These are phyloP conservation scores for Eucalyptus curtisii DNA, from an alignment of 345 rosid genomes.

Conservation along the genomic window DNA sequence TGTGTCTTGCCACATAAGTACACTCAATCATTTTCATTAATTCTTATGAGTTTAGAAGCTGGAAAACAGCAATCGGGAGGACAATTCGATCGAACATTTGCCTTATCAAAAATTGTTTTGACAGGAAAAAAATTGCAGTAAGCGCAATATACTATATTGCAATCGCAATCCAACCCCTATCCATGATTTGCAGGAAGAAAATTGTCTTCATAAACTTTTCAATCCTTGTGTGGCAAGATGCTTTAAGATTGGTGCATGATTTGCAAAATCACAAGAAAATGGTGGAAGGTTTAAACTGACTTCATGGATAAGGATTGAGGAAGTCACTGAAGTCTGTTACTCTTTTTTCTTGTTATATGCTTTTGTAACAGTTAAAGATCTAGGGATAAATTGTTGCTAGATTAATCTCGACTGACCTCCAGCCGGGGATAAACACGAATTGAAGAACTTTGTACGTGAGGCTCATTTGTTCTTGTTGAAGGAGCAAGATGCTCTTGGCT, in stretches of 20 bases:
- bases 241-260: neutral
- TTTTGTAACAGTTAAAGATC: neutral
- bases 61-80: too few relatives aligned
- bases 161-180: neutral
- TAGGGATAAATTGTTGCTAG: neutral
- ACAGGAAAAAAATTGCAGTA: neutral
- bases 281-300: neutral
- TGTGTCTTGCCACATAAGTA: neutral
- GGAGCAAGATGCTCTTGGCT: neutral
- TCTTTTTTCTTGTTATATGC: neutral
- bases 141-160: neutral
- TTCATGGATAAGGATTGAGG: neutral
- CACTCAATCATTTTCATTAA: neutral
- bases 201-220: too few relatives aligned
- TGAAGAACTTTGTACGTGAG: neutral
- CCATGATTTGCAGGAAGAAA: neutral
- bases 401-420: neutral
- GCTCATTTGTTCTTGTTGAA: neutral
- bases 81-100: too few relatives aligned
- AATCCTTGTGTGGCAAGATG: neutral
- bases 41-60: too few relatives aligned
- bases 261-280: neutral
- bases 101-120: neutral
- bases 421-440: neutral
- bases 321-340: neutral